Conservation (phyloP, 345 rosid genomes). For the Barbarea vulgaris region DNA sequence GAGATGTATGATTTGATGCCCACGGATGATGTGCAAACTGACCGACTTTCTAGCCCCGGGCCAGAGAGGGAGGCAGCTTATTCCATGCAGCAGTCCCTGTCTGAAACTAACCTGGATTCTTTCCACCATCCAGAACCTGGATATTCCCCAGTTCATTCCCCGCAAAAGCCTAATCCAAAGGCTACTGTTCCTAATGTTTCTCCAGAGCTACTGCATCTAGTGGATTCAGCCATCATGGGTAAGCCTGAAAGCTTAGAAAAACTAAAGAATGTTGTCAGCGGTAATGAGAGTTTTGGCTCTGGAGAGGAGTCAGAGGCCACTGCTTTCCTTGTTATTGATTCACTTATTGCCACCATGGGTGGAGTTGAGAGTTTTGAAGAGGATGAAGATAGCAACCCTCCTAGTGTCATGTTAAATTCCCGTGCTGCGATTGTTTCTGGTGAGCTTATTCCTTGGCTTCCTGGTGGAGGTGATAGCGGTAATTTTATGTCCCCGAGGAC, state of each 20-base stretch:
- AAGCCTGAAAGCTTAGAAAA: slow-evolving; percentile 88
- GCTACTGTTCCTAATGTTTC: slow-evolving; percentile 85
- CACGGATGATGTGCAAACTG: slow-evolving; percentile 45
- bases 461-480: slow-evolving; percentile 68
- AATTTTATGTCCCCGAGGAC: slow-evolving; percentile 89
- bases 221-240: slow-evolving; percentile 99
- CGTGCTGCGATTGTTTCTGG: slow-evolving; percentile 97
- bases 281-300: slow-evolving; percentile 69
- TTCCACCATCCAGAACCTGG: slow-evolving; percentile 41
- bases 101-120: slow-evolving; percentile 65
- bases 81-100: slow-evolving; percentile 52
- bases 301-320: slow-evolving; percentile 82
- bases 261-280: slow-evolving; percentile 84
- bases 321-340: slow-evolving; percentile 88
- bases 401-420: slow-evolving; percentile 97
- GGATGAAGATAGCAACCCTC: slow-evolving; percentile 92
- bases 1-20: slow-evolving; percentile 51
- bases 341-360: slow-evolving; percentile 98
- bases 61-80: slow-evolving; percentile 49
- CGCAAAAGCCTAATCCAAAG: slow-evolving; percentile 67
- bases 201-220: slow-evolving; percentile 95
- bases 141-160: slow-evolving; percentile 65
- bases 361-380: slow-evolving; percentile 99
- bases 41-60: slow-evolving; percentile 60
- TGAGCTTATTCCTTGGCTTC: slow-evolving; percentile 92